These are phyloP conservation scores for Mycena floridula DNA, from an alignment of 768 basidiomycete species.

Conservation along the genomic window DNA sequence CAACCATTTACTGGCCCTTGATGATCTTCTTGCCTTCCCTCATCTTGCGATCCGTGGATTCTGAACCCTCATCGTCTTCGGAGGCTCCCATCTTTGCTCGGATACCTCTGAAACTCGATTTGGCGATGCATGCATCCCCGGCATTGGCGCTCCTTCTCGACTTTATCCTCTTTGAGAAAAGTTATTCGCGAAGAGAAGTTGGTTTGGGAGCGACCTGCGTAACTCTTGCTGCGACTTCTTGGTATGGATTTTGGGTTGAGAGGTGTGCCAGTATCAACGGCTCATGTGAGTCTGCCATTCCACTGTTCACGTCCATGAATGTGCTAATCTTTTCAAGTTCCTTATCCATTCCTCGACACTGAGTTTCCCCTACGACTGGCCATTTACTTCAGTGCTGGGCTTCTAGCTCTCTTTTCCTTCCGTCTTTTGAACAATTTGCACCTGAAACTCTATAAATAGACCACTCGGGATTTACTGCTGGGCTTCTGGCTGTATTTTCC, in stretches of 20 bases:
- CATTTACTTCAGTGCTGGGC: constrained; percentile 52
- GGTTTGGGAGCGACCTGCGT: constrained; percentile 23
- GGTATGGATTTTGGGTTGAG: constrained; percentile 66
- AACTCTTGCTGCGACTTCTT: constrained; percentile 22
- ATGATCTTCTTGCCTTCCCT: constrained; percentile 47
- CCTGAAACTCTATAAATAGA: too few species aligned
- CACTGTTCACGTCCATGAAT: background rate
- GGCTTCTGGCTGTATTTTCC: constrained; percentile 43
- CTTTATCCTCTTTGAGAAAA: constrained; percentile 61
- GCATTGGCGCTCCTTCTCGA: constrained; percentile 52
- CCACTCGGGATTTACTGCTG: constrained; percentile 35
- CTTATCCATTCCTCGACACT: constrained; percentile 76
- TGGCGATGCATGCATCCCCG: constrained; percentile 63
- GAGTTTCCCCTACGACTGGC: constrained; percentile 40
- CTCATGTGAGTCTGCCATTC: constrained; percentile 40
- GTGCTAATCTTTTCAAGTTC: constrained; percentile 39
- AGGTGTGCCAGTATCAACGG: constrained; percentile 58
- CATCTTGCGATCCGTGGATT: constrained; percentile 35
- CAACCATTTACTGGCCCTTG: constrained; percentile 66
- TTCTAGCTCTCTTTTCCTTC: constrained; percentile 52
- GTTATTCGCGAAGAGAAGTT: constrained; percentile 33
- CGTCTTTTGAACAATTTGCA: constrained; percentile 56
- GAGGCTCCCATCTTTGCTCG: constrained; percentile 20
- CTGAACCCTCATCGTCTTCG: constrained; percentile 23
- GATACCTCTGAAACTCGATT: constrained; percentile 50